Base-by-base conservation (phyloP, 306 rosid genomes). In the Morella rubra region DNA sequence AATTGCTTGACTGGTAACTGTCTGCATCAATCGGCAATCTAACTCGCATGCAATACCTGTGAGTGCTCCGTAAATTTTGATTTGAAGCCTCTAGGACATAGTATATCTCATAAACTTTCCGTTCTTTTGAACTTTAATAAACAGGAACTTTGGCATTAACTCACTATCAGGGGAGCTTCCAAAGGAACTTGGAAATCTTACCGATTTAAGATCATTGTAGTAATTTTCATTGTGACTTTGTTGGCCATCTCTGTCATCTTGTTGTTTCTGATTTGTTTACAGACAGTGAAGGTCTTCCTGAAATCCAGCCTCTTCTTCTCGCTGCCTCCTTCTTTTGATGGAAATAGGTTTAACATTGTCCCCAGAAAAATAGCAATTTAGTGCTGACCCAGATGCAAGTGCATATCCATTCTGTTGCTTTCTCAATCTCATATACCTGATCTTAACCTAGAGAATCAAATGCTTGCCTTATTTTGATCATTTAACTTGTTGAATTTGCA, bases 111-210 rank as follows among this genome's bases (percentile, higher is more conserved):
- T 22, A 3, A 60, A 6, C 27, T 9, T 41, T 65, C 22, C 9
- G 24, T 37, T 8, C 16, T 82, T 53, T 66, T 85, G 41, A 76
- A 27, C 16, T 47, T 59, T 27, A 24, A 12, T 49, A 54, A 53
- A 10, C 75, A 91, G 96, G 90, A 40, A n/a, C 64, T 0, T 93
- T 18, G 91, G 91, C 76, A 80, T 83, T 72, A 93, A 93, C 80
- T 74, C 85, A 54, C 79, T 91, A 14, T 91, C 95, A 37, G 93
- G 98, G 58, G 84, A 78, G 84, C 84, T 91, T 76, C 98, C 98
- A 1, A 89, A 84, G 83, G 95, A 88, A 76, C 74, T 93, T 40
- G 90, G 93, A 70, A 60, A 80, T 52, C 96, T 91, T 40, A 84
- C 89, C 5, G 71, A 86, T 20, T 65, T 93, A 69, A 6, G 0